Percentiles rank a stretch among this genome's conserved stretches.
These are phyloP conservation scores for Verticillium zaregamsianum DNA, from an alignment of 2,329 filamentous ascomycete species.

Conservation along the genomic window DNA sequence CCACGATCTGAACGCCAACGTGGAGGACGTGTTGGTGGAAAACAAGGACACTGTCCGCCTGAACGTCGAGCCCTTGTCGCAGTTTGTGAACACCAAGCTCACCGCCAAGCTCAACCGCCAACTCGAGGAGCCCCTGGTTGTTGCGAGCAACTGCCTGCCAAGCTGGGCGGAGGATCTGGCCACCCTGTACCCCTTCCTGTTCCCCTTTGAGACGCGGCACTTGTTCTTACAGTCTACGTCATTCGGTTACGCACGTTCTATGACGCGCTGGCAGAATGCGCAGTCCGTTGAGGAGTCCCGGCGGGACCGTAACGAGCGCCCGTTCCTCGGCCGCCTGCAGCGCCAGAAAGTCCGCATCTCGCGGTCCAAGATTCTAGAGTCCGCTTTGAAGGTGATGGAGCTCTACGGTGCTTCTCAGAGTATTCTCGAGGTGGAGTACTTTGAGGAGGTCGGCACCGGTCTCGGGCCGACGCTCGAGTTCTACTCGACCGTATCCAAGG, in stretches of 20 bases:
- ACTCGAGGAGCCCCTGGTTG: conserved; percentile 91
- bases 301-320: conserved; percentile 82
- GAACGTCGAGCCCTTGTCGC: conserved; percentile 77
- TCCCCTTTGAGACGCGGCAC: conserved; percentile 96
- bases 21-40: conserved; percentile 84
- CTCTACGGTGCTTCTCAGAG: conserved; percentile 96
- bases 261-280: conserved; percentile 95
- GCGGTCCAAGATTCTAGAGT: conserved; percentile 89
- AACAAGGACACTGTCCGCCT: conserved; percentile 67
- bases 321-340: conserved; percentile 86
- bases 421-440: conserved; percentile 95
- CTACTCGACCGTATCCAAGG: conserved; percentile 94
- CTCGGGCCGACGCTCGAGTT: conserved; percentile 95
- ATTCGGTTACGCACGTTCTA: conserved; percentile 94
- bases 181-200: conserved; percentile 90
- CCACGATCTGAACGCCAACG: conserved; percentile 87
- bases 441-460: conserved; percentile 96
- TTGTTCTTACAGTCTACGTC: conserved; percentile 97
- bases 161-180: conserved; percentile 95
- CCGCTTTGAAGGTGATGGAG: conserved; percentile 97
- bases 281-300: conserved; percentile 78
- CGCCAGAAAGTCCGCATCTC: conserved; percentile 98
- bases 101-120: conserved; percentile 97
- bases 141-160: conserved; percentile 93
- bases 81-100: conserved; percentile 98